Evolutionary conservation across 2,329 filamentous ascomycete genomes (phyloP), one percentile per base, ranked within the genome.

Genomic region (Aspergillus nomiae): DNA sequence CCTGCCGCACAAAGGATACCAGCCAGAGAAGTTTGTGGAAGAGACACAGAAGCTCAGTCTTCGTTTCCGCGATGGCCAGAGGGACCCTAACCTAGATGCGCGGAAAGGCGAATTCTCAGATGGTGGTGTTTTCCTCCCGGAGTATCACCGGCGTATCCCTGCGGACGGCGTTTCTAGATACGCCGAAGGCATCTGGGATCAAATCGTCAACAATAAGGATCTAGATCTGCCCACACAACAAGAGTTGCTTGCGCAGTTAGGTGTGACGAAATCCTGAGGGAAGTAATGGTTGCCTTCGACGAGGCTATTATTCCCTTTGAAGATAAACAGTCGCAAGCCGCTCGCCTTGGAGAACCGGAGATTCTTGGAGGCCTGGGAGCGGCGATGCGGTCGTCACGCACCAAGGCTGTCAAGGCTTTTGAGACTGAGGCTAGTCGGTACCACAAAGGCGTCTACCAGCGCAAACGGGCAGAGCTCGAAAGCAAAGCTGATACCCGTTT

Each of bases 131-230:
- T 95, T 99, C 75, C 81, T 98, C 50, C 90, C 95, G 26, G 94
- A 97, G 72, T 99, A 99, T 76, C 95, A 99, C 80, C 87, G 95
- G 65, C 87, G 95, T 62, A 99, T 99, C 67, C 95, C 95, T 12
- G 95, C 95, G 11, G 95, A 99, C 77, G 95, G 95, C n/a, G 95
- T 98, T 75, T 92, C 94, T 0, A 85, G 93, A 63, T 99, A 99
- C 72, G 94, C 95, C 0, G 89, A 95, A 75, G 92, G 94, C 46
- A 88, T 99, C 51, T 99, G 95, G 95, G 94, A 98, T 73, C 94
- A 98, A 80, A 99, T 99, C 74, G 94, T 97, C 71, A 91, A 94
- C 83, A 99, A 99, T 85, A 99, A 99, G 80, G 95, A 99, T 74
- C 84, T 99, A 60, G 95, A 99, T 78, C 80, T 99, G 63, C 95